Evolutionary conservation across 176 grass and related monocot genomes (phyloP), one percentile per base, ranked within the genome.

Genomic region (Tuctoria greenei): DNA sequence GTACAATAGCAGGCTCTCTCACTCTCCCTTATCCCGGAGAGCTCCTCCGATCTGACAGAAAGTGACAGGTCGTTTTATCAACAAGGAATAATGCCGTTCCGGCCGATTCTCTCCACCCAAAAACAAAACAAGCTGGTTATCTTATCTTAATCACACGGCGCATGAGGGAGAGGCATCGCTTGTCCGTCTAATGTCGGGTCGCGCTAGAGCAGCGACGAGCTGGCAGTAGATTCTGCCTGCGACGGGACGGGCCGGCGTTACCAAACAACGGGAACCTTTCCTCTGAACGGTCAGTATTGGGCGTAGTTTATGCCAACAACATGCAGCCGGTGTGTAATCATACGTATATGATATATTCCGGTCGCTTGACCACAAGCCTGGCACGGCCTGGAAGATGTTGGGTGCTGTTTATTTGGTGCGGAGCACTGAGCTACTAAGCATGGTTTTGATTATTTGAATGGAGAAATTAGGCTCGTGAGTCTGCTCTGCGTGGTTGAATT

Each of bases 211-310:
- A 88, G 61, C 8, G 24, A 35, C 43, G 56, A 6, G 86, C 86
- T 79, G 86, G 86, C 75, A 23, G 37, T 79, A 70, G 86, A 79
- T 88, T 79, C 86, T 69, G 67, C 54, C 59, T 39, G 52, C 68
- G 43, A n/a, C 60, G 47, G 51, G 61, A 69, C 50, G 8, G 9
- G 26, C 23, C 69, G 23, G 60, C 5, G 20, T n/a, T 9, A 3
- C 26, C 40, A 2, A 61, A 68, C 85, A 83, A 6, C 23, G 11
- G 1, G 68, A 79, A 87, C 85, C 51, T 82, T 82, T 75, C 23
- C 0, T 78, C 51, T 66, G 61, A 50, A 61, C n/a, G 55, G 55
- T 56, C 37, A 75, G 58, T 47, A n/a, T 72, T 51, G 5, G n/a
- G 47, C 16, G 0, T 12, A 55, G 69, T 23, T 72, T 40, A 57